A percentile compares a stretch with the other conserved stretches of the same genome.
These are phyloP conservation scores for Friedmanniomyces simplex DNA, from an alignment of 495 filamentous ascomycete species.

Conservation along the genomic window DNA sequence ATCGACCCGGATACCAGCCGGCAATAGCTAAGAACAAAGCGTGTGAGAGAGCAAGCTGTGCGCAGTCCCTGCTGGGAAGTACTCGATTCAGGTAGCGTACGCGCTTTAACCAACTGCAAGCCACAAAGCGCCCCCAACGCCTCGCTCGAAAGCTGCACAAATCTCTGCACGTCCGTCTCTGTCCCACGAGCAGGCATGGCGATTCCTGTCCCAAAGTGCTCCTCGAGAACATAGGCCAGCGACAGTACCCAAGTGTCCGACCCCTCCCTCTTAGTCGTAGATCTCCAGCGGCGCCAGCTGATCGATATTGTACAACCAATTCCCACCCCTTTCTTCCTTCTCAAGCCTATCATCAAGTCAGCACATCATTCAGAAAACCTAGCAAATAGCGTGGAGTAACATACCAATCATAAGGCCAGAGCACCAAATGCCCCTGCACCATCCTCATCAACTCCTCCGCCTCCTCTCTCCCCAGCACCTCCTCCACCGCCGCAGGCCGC, in stretches of 20 bases:
- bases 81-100: too few relatives aligned
- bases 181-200: not conserved
- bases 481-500: slow-evolving; percentile 60
- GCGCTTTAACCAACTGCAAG: too few relatives aligned
- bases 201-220: too few relatives aligned
- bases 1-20: too few relatives aligned
- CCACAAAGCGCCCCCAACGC: not conserved
- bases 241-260: not conserved
- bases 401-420: slow-evolving; percentile 90
- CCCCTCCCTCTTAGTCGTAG: slow-evolving; percentile 37
- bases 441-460: slow-evolving; percentile 72
- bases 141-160: not conserved
- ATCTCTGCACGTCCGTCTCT: not conserved
- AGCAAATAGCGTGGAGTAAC: slow-evolving; percentile 7
- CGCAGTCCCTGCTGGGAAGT: too few relatives aligned
- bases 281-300: slow-evolving; percentile 93
- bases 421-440: slow-evolving; percentile 78
- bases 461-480: slow-evolving; percentile 58
- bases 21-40: too few relatives aligned
- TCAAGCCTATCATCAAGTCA: slow-evolving; percentile 44
- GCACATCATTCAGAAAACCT: not conserved
- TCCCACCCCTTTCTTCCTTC: slow-evolving; percentile 80
- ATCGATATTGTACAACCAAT: slow-evolving; percentile 96
- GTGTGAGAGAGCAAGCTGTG: too few relatives aligned
- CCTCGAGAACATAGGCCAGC: too few relatives aligned